phyloP scores from a whole-genome alignment of 257 asterid genomes.

The Ilex asprella region DNA sequence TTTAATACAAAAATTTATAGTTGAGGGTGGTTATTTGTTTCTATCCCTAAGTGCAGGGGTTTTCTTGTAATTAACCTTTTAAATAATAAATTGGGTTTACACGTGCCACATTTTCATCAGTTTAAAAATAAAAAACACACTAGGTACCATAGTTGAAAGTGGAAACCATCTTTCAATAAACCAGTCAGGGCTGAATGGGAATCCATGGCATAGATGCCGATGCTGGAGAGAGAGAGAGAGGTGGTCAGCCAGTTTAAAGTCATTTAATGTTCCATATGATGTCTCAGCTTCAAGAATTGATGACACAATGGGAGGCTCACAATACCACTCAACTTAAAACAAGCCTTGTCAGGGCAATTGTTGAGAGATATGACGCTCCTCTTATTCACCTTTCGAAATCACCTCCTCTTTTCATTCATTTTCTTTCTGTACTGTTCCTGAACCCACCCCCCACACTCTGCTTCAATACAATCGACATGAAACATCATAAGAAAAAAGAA shows the following conservation, averaged over 20 bases:
- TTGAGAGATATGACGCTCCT: constrained; percentile 21
- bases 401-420: constrained; percentile 10
- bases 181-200: not conserved
- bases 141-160: too few species aligned
- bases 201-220: constrained; percentile 13
- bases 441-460: too few species aligned
- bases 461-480: too few species aligned
- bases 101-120: too few species aligned
- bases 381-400: constrained; percentile 17
- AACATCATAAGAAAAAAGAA: not conserved
- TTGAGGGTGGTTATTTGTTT: too few species aligned
- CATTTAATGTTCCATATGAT: constrained; percentile 25
- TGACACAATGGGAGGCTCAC: constrained; percentile 23
- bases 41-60: too few species aligned
- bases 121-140: too few species aligned
- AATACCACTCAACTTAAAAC: constrained; percentile 14
- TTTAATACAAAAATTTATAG: too few species aligned
- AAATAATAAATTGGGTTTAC: too few species aligned
- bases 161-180: too few species aligned
- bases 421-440: not conserved
- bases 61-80: too few species aligned
- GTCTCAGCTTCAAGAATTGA: constrained; percentile 41
- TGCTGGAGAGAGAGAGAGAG: constrained; percentile 8
- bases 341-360: constrained; percentile 32
- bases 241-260: not conserved